Base-by-base conservation (phyloP, 495 filamentous ascomycete species). In the Chaetomium fimeti region DNA sequence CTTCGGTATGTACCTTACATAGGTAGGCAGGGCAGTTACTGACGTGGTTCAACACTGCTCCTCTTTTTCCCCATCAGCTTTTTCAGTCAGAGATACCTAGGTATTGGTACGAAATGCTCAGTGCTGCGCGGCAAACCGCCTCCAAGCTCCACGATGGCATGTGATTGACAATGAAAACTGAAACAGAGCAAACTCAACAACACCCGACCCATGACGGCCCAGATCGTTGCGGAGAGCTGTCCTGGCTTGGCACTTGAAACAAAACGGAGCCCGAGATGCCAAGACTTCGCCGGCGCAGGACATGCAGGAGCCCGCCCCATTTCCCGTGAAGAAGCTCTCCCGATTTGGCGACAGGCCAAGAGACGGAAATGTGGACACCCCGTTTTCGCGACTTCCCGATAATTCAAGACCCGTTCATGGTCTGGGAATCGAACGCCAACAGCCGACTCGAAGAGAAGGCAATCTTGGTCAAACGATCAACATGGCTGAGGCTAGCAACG, bases 401-500 rank as follows among this genome's bases (percentile, higher is more conserved):
- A 32, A 22, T 5, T 2, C 2, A 15, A 36, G 27, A 40, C 22
- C n/a, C n/a, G n/a, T n/a, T 15, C 32, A n/a, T n/a, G 8, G 3
- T 42, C 32, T 42, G 29, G 13, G 9, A 40, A 3, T 18, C 25
- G 15, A 42, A 36, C 32, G 43, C 20, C 40, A 43, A 6, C 40
- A 43, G 16, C 40, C 40, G 16, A 6, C 40, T 3, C 40, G 15
- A 18, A 18, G 2, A 18, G 9, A 25, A 43, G 20, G 13, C 36
- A 1, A 22, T 38, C 12, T 56, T 25, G 4, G 28, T 11, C 27
- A 1, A 28, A 18, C 27, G 22, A 29, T n/a, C 29, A 62, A 57
- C 18, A 71, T 73, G 72, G 65, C 64, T 13, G 66, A 69, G n/a
- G 40, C 53, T 8, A 65, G 57, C 25, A 64, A 57, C 49, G 73